phyloP scores from a whole-genome alignment of 139 green algal species.

The Dunaliella sp. region DNA sequence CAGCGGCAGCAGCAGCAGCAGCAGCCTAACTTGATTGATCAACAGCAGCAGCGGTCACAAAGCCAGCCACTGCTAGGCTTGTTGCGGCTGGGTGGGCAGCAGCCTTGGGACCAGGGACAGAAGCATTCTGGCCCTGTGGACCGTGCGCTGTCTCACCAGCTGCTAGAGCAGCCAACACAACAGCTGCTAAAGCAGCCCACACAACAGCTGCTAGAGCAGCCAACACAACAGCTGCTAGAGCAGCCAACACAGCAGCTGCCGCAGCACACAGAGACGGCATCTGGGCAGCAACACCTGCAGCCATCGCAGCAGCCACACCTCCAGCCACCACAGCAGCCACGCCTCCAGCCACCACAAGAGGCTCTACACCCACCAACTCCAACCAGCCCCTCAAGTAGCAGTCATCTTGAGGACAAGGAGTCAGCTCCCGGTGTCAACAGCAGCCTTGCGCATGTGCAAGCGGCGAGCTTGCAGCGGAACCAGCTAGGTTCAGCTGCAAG shows the following conservation, averaged over 20 bases:
- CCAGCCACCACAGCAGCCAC: too few relatives aligned
- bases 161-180: neutral
- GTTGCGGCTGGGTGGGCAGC: neutral
- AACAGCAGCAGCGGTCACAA: neutral
- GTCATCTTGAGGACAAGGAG: too few relatives aligned
- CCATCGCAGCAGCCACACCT: neutral
- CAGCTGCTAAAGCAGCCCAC: neutral
- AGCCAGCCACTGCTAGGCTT: neutral
- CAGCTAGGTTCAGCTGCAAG: too few relatives aligned
- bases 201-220: neutral
- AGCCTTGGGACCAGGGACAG: too few relatives aligned
- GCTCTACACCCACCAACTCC: too few relatives aligned
- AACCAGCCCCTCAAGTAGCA: too few relatives aligned
- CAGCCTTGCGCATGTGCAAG: too few relatives aligned
- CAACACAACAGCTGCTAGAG: neutral
- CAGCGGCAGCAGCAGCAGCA: neutral
- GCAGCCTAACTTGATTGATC: neutral
- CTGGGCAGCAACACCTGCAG: neutral
- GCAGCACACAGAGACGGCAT: neutral
- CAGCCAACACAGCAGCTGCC: neutral
- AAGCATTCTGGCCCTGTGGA: too few relatives aligned
- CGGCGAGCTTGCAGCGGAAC: too few relatives aligned
- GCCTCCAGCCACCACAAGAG: too few relatives aligned
- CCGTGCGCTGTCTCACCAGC: too few relatives aligned
- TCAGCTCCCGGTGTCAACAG: too few relatives aligned